Evolutionary conservation across 2,329 filamentous ascomycete species (phyloP).

Genomic region (Trichoderma atroviride): DNA sequence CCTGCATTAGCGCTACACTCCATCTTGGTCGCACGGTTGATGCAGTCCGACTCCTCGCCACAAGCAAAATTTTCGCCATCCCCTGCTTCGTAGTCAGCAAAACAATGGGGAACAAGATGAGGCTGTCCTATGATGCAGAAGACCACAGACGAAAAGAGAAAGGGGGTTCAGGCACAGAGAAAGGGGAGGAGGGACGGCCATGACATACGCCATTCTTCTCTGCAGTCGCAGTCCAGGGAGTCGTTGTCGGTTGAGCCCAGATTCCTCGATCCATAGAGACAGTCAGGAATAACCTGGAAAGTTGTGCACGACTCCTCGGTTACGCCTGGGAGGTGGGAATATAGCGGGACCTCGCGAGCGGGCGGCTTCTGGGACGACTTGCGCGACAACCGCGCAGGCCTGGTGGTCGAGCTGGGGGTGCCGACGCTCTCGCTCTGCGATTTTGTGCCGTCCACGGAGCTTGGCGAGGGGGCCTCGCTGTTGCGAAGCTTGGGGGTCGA

Average conservation of each 20-base stretch:
- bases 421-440: conserved; percentile 52
- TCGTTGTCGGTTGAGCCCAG: conserved; percentile 91
- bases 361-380: conserved; percentile 70
- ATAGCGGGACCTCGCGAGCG: conserved; percentile 66
- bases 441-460: conserved; percentile 51
- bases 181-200: not conserved
- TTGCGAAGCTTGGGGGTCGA: conserved; percentile 40
- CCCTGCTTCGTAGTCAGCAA: conserved; percentile 43
- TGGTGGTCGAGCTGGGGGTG: conserved; percentile 49
- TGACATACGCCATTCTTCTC: conserved; percentile 87
- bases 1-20: conserved; percentile 80
- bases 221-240: conserved; percentile 90
- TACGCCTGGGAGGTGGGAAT: conserved; percentile 73
- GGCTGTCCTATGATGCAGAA: conserved; percentile 11
- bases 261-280: conserved; percentile 87
- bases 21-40: conserved; percentile 97
- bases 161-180: not conserved
- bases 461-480: conserved; percentile 40
- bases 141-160: not conserved
- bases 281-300: conserved; percentile 82
- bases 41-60: conserved; percentile 95
- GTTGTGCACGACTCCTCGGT: conserved; percentile 73
- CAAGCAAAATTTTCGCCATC: conserved; percentile 78
- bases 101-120: not conserved
- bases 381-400: conserved; percentile 72